Conservation (phyloP, 1,139 yeast genomes). For the Lodderomyces theae region DNA sequence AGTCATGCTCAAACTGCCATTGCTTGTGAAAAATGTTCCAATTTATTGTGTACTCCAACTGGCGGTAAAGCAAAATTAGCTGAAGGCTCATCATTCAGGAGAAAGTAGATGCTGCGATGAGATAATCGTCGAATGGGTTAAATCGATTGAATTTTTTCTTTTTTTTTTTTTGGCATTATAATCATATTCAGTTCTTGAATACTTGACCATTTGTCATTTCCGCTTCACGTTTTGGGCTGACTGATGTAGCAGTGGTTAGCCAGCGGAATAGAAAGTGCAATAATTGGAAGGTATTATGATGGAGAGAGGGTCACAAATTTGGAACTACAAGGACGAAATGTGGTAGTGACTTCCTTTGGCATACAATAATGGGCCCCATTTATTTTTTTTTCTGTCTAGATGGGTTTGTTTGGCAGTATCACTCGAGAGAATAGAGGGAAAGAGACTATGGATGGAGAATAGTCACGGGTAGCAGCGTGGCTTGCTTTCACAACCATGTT, state of each 20-base stretch:
- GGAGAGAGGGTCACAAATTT: neutral
- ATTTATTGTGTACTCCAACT: conserved; percentile 97
- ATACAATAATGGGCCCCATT: neutral
- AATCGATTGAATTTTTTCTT: neutral
- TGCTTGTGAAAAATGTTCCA: conserved; percentile 97
- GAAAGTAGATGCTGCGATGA: conserved; percentile 66
- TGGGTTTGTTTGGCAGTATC: neutral
- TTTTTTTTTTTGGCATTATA: conserved; percentile 1
- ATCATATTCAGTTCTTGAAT: conserved; percentile 2
- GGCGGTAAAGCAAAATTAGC: conserved; percentile 99
- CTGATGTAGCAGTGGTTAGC: conserved; percentile 1
- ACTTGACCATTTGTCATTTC: neutral
- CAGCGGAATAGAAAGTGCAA: neutral
- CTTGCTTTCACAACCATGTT: neutral
- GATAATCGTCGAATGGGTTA: neutral
- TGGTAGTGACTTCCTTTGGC: neutral
- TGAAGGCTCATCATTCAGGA: conserved; percentile 99
- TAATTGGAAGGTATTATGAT: conserved; percentile 1
- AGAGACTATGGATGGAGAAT: neutral
- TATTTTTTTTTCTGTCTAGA: conserved; percentile 3
- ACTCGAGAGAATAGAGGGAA: neutral
- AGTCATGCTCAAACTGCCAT: conserved; percentile 99
- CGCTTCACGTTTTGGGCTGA: neutral
- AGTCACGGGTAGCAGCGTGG: conserved; percentile 3
- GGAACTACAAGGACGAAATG: neutral